Percentiles rank a stretch among this genome's conserved stretches.
Evolutionary conservation across 352 stramenopile species (phyloP).

Genomic region (Plasmopara viticola): DNA sequence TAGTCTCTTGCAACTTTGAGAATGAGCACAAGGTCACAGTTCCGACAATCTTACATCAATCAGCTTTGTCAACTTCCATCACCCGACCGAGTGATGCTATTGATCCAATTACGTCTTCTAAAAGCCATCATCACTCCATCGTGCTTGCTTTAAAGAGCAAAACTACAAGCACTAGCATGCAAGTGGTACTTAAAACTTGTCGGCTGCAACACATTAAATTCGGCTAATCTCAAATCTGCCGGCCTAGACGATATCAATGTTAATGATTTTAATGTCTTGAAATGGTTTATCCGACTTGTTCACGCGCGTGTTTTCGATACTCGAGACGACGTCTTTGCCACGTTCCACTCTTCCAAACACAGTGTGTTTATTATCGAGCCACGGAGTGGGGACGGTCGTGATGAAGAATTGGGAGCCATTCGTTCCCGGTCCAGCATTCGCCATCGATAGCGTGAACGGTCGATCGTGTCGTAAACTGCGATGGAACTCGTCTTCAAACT

Average conservation of each 20-base stretch:
- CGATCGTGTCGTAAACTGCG: slow-evolving; percentile 92
- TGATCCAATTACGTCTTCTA: no score
- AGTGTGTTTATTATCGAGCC: slow-evolving; percentile 96
- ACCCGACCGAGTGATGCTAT: no score
- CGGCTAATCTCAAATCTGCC: not conserved
- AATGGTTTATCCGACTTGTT: slow-evolving; percentile 78
- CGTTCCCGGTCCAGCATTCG: slow-evolving; percentile 86
- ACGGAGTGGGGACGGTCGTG: slow-evolving; percentile 96
- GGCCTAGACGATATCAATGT: slow-evolving; percentile 78
- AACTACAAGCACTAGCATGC: no score
- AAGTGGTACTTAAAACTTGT: no score
- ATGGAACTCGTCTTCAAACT: slow-evolving; percentile 99
- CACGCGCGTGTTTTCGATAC: slow-evolving; percentile 90
- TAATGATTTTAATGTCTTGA: slow-evolving; percentile 86
- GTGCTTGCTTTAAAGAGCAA: no score
- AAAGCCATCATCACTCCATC: no score
- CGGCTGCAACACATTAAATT: no score
- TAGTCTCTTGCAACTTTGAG: not conserved
- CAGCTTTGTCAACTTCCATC: not conserved
- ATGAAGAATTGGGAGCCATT: slow-evolving; percentile 97
- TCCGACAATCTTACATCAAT: not conserved
- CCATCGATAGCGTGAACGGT: slow-evolving; percentile 98
- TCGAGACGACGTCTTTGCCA: slow-evolving; percentile 96
- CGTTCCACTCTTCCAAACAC: slow-evolving; percentile 89
- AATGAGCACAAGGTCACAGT: not conserved